These are phyloP conservation scores for Sugiyamaella neomexicana DNA, from an alignment of 1,139 yeast genomes.

Conservation along the genomic window DNA sequence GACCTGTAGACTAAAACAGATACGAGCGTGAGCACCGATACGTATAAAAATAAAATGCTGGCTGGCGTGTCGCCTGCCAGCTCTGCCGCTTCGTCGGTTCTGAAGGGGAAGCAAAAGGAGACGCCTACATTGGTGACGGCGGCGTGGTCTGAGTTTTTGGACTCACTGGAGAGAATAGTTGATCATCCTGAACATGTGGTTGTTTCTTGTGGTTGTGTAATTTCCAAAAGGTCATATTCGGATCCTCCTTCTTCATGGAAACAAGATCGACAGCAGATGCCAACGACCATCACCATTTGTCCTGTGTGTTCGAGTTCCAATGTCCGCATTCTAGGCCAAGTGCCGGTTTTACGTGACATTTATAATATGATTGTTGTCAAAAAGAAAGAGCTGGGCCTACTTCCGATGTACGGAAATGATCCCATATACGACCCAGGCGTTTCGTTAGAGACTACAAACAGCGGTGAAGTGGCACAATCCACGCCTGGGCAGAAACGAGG, in stretches of 20 bases:
- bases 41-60: background rate
- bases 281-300: background rate
- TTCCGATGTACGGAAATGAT: background rate
- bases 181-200: conserved; percentile 52
- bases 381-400: conserved; percentile 27
- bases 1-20: background rate
- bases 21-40: background rate
- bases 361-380: conserved; percentile 43
- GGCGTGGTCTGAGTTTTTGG: conserved; percentile 37
- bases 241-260: background rate
- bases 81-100: background rate
- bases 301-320: conserved; percentile 8
- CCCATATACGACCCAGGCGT: background rate
- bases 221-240: conserved; percentile 48
- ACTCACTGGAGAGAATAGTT: conserved; percentile 29
- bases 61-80: conserved; percentile 1
- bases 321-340: conserved; percentile 1
- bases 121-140: conserved; percentile 4
- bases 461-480: background rate
- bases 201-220: conserved; percentile 69
- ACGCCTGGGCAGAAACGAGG: conserved; percentile 2
- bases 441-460: background rate
- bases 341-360: conserved; percentile 55
- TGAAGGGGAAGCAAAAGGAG: conserved; percentile 3
- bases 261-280: background rate